Evolutionary conservation across 768 basidiomycete genomes (phyloP), one percentile per base, ranked within the genome.

Genomic region (Tulasnella sp.): DNA sequence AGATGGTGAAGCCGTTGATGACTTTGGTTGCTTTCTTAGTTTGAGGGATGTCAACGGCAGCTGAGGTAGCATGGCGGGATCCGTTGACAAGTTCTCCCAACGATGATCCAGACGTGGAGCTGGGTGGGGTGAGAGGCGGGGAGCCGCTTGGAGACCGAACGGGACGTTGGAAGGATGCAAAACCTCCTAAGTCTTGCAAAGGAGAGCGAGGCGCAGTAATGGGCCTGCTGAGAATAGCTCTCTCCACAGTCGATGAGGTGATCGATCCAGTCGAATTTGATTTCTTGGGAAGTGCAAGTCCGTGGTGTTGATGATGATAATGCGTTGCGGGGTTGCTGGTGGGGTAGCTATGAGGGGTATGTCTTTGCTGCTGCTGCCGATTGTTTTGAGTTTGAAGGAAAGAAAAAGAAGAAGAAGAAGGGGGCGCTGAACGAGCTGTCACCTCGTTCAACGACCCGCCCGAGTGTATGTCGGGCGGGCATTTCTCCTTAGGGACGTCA

Each of bases 391-490:
- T 49, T 72, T 29, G 49, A 45, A 72, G 40, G 29, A 40, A n/a
- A 34, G 71, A 72, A 9, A 45, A 29, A 39, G 25, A 72, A 40
- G 36, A n/a, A 37, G 71, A 72, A 39, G 73, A 74, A 74, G 58
- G 38, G 14, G 75, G 67, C 75, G 92, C 88, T 90, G 88, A 88
- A 86, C 90, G 88, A 92, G 88, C 93, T 95, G 91, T 95, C 93
- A 95, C 93, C 89, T 92, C 91, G 88, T 88, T 89, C 87, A 89
- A 90, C 93, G 93, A 95, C 93, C 93, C 93, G 91, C 93, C 82
- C 29, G 71, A 22, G 37, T 38, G 52, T 79, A 77, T 78, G 82
- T 93, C 91, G 80, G 93, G 93, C 93, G 93, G 93, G 93, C 93
- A 95, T 95, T 95, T 95, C 79, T 84, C 85, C 81, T 88, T 90